Evolutionary conservation across 2,329 filamentous ascomycete species (phyloP).

Genomic region (Penicillium sumatraense): DNA sequence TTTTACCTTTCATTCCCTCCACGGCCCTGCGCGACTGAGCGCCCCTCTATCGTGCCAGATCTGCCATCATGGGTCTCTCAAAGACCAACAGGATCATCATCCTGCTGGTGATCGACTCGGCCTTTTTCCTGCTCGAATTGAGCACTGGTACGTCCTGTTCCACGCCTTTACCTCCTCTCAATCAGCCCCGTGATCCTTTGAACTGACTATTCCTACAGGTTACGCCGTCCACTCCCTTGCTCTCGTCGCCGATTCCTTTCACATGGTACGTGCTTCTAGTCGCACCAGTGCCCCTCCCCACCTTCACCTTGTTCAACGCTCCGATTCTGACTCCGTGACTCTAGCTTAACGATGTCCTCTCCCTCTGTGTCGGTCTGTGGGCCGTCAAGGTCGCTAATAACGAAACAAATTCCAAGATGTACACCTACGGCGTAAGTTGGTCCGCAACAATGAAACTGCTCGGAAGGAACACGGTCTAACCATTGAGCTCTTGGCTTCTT

Average conservation of each 20-base stretch:
- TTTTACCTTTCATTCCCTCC: conserved; percentile 3
- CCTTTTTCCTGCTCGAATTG: conserved; percentile 90
- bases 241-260: conserved; percentile 94
- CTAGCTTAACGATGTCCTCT: conserved; percentile 95
- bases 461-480: conserved; percentile 13
- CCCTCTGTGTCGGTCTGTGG: conserved; percentile 89
- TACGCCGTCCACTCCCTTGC: conserved; percentile 90
- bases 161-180: neutral
- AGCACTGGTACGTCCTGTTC: conserved; percentile 68
- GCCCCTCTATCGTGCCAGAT: conserved; percentile 14
- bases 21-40: conserved; percentile 28
- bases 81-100: conserved; percentile 92
- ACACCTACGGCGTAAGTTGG: conserved; percentile 83
- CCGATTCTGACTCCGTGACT: neutral
- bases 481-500: neutral
- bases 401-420: conserved; percentile 80
- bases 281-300: neutral
- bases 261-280: conserved; percentile 71
- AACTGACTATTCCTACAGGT: conserved; percentile 49
- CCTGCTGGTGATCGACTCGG: conserved; percentile 85
- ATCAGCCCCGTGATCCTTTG: neutral
- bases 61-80: conserved; percentile 74
- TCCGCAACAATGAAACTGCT: neutral
- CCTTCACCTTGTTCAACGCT: neutral
- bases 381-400: conserved; percentile 87